Evolutionary conservation across 176 grass and related monocot species (phyloP).

Genomic region (Aegilops sharonensis): DNA sequence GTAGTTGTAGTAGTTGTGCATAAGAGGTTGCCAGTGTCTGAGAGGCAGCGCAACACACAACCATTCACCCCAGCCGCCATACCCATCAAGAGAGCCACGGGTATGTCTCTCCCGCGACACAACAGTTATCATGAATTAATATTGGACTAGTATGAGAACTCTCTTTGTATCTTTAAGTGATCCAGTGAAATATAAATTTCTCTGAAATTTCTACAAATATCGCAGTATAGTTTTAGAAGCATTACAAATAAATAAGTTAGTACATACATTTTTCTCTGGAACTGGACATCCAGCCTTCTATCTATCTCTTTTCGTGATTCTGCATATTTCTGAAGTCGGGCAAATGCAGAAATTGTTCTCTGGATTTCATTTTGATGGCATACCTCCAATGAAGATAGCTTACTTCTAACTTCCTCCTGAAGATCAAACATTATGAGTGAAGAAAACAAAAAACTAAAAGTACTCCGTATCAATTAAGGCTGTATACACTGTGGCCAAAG

Average conservation of each 20-base stretch:
- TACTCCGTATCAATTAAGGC: not conserved
- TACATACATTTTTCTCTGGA: conserved; percentile 88
- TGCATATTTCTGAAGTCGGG: conserved; percentile 56
- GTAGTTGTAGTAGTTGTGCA: not conserved
- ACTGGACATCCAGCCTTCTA: conserved; percentile 71
- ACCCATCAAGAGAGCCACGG: too few relatives aligned
- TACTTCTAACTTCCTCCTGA: conserved; percentile 74
- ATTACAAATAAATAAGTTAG: not conserved
- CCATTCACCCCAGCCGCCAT: too few relatives aligned
- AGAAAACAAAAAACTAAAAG: conserved; percentile 6
- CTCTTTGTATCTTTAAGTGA: not conserved
- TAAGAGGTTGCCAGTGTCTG: not conserved
- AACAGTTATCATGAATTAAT: not conserved
- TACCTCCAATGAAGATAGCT: conserved; percentile 50
- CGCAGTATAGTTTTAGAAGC: not conserved
- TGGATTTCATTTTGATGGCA: conserved; percentile 71
- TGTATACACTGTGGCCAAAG: not conserved
- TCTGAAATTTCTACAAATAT: conserved; percentile 10
- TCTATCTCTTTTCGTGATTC: conserved; percentile 83
- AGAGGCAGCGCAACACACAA: too few relatives aligned
- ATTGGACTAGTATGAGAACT: not conserved
- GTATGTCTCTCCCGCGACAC: too few relatives aligned
- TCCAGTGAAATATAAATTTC: not conserved
- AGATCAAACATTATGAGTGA: conserved; percentile 28
- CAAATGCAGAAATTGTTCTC: conserved; percentile 49